Evolutionary conservation across 805 yeast species (phyloP), one percentile per base, ranked within the genome.

Genomic region (Zygoascus flipseniorum): DNA sequence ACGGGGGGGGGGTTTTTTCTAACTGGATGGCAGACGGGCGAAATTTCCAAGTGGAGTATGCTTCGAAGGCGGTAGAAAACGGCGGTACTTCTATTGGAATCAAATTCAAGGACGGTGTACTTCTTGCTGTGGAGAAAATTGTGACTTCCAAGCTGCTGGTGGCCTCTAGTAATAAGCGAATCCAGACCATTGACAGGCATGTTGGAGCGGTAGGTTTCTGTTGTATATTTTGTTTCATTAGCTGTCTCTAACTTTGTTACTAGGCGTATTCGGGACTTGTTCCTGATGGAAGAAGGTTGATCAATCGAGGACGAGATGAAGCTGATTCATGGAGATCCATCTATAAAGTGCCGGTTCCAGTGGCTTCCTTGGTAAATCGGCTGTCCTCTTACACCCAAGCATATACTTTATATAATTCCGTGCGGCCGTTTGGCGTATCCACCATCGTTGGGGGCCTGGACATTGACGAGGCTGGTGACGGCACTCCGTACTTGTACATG

Each of bases 211-310:
- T 59, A 54, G 46, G 62, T 58, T 23, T 23, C 3, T 23, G n/a
- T 52, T 4, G n/a, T n/a, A 19, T 19, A 19, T 14, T 48, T n/a
- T 48, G n/a, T 5, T 11, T 18, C 51, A 8, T 35, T 14, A 13
- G 10, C 16, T 5, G 28, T 6, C 6, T 49, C 20, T 28, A 42
- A 42, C 28, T 23, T 3, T 6, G 3, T 23, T 23, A 19, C 6
- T 20, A 62, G 64, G 69, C 88, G 9, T 92, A 89, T 71, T 88
- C 97, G 4, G 99, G 99, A 1, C 74, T 93, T 59, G 80, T 89
- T 61, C 98, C 99, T 31, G 99, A 93, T 69, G 99, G 99, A 9
- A 84, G 97, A 68, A 95, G 88, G 65, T 78, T 93, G 62, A 97
- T 89, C 54, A 79, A 79, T 66, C 80, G 96, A 63, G 98, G 95